A percentile compares a stretch with the other conserved stretches of the same genome.
Conservation (phyloP, 2,329 filamentous ascomycete species). For the Colletotrichum eremochloae region DNA sequence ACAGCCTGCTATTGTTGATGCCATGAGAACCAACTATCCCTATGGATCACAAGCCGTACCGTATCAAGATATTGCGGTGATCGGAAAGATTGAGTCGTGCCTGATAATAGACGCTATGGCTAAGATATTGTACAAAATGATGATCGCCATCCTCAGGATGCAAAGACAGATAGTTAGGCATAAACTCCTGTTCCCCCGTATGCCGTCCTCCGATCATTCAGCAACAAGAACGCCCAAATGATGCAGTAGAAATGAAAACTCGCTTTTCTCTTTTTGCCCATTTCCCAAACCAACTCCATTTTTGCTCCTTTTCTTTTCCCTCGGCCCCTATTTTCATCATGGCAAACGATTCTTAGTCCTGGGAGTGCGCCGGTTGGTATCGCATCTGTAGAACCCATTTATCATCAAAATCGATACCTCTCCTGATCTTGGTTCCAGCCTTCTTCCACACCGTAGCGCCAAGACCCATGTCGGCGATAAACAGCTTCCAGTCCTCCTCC, state of each 20-base stretch:
- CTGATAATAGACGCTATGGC: constrained; percentile 22
- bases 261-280: constrained; percentile 31
- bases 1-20: background rate
- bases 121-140: constrained; percentile 30
- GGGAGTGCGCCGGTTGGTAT: constrained; percentile 52
- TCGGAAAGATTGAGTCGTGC: background rate
- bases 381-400: constrained; percentile 85
- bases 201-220: constrained; percentile 14
- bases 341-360: constrained; percentile 11
- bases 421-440: constrained; percentile 82
- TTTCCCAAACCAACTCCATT: constrained; percentile 11
- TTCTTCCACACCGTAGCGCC: constrained; percentile 87
- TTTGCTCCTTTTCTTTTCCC: background rate
- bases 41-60: background rate
- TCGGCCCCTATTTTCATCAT: background rate
- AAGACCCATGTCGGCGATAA: constrained; percentile 89
- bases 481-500: constrained; percentile 80
- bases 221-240: constrained; percentile 22
- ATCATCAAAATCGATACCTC: constrained; percentile 89
- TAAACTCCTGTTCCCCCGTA: constrained; percentile 26
- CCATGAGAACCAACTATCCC: background rate
- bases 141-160: constrained; percentile 8
- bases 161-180: constrained; percentile 1
- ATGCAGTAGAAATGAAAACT: constrained; percentile 27
- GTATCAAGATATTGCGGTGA: background rate